These are phyloP conservation scores for Trichoderma endophyticum DNA, from an alignment of 2,329 filamentous ascomycete genomes.

Conservation along the genomic window DNA sequence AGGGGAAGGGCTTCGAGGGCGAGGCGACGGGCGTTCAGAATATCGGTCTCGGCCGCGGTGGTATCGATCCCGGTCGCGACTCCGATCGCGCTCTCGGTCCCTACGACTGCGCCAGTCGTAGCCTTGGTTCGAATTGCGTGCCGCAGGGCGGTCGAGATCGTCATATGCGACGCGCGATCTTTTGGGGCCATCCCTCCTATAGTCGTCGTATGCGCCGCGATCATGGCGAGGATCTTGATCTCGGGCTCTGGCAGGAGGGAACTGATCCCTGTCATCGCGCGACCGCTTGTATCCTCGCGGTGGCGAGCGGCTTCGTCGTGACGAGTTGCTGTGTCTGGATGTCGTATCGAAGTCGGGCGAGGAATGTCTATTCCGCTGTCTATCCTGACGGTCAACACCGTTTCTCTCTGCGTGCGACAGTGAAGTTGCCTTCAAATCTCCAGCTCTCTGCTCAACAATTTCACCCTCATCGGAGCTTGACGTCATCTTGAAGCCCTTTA, in stretches of 20 bases:
- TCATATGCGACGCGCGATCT: slow-evolving; percentile 51
- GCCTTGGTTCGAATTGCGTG: slow-evolving; percentile 40
- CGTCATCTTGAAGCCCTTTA: slow-evolving; percentile 32
- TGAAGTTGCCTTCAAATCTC: slow-evolving; percentile 79
- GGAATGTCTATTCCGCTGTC: slow-evolving; percentile 63
- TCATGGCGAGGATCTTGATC: slow-evolving; percentile 56
- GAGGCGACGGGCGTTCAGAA: slow-evolving; percentile 51
- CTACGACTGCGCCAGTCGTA: slow-evolving; percentile 51
- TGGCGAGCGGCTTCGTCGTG: slow-evolving; percentile 56
- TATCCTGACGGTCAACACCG: slow-evolving; percentile 90
- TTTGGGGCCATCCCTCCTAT: slow-evolving; percentile 45
- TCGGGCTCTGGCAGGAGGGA: slow-evolving; percentile 46
- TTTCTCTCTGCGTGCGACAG: slow-evolving; percentile 70
- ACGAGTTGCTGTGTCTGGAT: slow-evolving; percentile 41
- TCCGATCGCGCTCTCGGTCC: slow-evolving; percentile 32
- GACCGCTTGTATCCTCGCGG: slow-evolving; percentile 66
- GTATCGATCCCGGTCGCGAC: slow-evolving; percentile 30
- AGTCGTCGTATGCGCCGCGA: slow-evolving; percentile 61
- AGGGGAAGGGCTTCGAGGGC: slow-evolving; percentile 54
- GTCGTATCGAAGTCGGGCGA: slow-evolving; percentile 53
- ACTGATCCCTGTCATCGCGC: slow-evolving; percentile 59
- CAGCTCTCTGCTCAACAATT: slow-evolving; percentile 70
- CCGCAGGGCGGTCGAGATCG: slow-evolving; percentile 53
- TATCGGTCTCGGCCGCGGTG: slow-evolving; percentile 43
- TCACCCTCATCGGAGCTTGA: slow-evolving; percentile 82